phyloP scores from a whole-genome alignment of 179 eudicot species.

The Patellifolia procumbens region DNA sequence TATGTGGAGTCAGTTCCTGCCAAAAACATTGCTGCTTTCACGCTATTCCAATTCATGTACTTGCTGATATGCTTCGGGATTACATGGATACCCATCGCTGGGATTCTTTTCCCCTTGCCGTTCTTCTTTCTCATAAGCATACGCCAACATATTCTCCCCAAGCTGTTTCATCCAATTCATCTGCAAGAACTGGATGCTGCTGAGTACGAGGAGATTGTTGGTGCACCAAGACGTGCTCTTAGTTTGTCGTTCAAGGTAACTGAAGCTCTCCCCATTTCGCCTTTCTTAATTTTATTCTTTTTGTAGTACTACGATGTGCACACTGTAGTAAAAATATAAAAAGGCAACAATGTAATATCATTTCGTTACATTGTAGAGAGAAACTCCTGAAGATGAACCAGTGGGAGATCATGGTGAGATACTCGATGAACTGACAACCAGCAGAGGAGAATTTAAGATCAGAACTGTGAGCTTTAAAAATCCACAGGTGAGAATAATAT shows the following conservation, averaged over 20 bases:
- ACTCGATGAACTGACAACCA: conserved; percentile 40
- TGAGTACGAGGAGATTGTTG: conserved; percentile 72
- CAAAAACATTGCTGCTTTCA: conserved; percentile 55
- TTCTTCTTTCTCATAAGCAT: conserved; percentile 64
- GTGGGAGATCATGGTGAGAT: conserved; percentile 34
- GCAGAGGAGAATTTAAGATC: conserved; percentile 42
- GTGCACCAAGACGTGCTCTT: conserved; percentile 39
- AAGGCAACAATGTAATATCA: not conserved
- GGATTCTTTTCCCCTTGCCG: conserved; percentile 75
- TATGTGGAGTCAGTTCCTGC: conserved; percentile 68
- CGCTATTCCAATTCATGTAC: conserved; percentile 59
- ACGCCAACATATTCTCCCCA: conserved; percentile 65
- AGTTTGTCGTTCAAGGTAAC: conserved; percentile 40
- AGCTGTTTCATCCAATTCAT: conserved; percentile 51
- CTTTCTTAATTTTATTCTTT: not conserved
- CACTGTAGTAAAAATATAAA: not conserved
- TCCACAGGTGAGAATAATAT: conserved; percentile 26
- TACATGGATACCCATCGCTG: conserved; percentile 89
- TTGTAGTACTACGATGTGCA: too few relatives aligned
- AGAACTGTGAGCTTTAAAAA: conserved; percentile 34
- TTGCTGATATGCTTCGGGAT: conserved; percentile 66
- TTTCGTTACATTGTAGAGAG: conserved; percentile 18
- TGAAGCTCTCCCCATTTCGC: not conserved
- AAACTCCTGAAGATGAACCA: conserved; percentile 24
- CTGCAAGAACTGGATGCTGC: conserved; percentile 78